phyloP scores from a whole-genome alignment of 2,329 filamentous ascomycete genomes.

The Diaporthe sp. region DNA sequence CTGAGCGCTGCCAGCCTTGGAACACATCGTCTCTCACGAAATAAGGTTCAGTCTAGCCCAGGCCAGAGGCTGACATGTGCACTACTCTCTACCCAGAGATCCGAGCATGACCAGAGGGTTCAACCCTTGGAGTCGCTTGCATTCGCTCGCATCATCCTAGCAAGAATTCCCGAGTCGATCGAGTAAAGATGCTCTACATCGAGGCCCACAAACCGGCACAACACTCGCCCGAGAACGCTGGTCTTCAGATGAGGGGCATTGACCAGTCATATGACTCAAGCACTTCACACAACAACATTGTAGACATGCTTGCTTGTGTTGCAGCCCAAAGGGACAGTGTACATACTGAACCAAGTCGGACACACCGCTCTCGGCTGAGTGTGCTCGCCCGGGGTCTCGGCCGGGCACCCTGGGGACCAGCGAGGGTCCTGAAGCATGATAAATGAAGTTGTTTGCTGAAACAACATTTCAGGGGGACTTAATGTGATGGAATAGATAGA shows the following conservation, averaged over 20 bases:
- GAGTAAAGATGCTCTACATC: not conserved
- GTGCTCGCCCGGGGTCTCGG: constrained; percentile 1
- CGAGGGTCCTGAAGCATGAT: constrained; percentile 16
- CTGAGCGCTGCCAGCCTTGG: not conserved
- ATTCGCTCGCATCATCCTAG: not conserved
- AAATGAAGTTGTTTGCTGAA: constrained; percentile 24
- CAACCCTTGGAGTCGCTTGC: not conserved
- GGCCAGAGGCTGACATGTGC: not conserved
- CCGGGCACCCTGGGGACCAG: constrained; percentile 1
- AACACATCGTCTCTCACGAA: not conserved
- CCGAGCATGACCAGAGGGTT: not conserved
- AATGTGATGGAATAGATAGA: not conserved
- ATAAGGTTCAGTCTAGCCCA: constrained; percentile 20
- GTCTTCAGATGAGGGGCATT: not conserved
- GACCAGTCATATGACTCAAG: constrained; percentile 5
- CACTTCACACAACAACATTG: not conserved
- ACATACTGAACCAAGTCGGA: not conserved
- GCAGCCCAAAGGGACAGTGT: not conserved
- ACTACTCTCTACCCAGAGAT: not conserved
- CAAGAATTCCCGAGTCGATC: not conserved
- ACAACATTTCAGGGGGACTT: not conserved
- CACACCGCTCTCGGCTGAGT: constrained; percentile 24
- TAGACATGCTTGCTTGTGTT: not conserved
- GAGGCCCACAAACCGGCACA: constrained; percentile 7
- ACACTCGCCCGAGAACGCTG: not conserved